Evolutionary conservation across 2,329 filamentous ascomycete species (phyloP).

Genomic region (Aspergillus ochraceoroseus): DNA sequence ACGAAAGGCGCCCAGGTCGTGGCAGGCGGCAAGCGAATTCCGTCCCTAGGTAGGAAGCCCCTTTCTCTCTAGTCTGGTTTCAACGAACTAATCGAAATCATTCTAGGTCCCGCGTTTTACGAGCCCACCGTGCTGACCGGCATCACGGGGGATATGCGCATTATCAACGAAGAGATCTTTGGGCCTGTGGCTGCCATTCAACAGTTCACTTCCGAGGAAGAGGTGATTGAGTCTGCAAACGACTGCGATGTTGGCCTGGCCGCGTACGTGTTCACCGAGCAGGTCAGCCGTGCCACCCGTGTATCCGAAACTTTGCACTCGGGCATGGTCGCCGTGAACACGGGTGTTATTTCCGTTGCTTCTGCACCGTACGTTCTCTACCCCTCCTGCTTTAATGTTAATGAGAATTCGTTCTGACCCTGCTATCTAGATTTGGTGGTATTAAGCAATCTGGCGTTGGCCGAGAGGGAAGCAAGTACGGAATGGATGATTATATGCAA

Average conservation of each 20-base stretch:
- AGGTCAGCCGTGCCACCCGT: constrained; percentile 73
- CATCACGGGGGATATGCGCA: constrained; percentile 64
- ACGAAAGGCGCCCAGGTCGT: not conserved
- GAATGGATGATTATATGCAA: constrained; percentile 43
- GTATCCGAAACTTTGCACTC: constrained; percentile 52
- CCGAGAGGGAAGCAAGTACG: constrained; percentile 42
- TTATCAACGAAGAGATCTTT: constrained; percentile 78
- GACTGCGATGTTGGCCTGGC: constrained; percentile 65
- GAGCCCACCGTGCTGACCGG: no score
- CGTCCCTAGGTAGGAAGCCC: no score
- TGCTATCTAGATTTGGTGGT: no score
- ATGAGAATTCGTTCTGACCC: no score
- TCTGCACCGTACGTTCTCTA: no score
- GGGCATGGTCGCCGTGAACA: no score
- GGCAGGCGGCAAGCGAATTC: not conserved
- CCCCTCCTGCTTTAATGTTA: no score
- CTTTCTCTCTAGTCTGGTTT: no score
- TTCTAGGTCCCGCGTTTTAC: no score
- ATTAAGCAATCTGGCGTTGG: constrained; percentile 44
- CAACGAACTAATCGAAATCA: no score
- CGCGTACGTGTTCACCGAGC: constrained; percentile 69
- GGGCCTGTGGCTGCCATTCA: constrained; percentile 71
- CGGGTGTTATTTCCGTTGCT: no score
- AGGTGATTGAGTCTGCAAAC: constrained; percentile 67
- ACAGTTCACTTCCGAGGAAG: constrained; percentile 69